Evolutionary conservation across 129 eudicot species (phyloP), one percentile per base, ranked within the genome.

Genomic region (Escallonia herrerae): DNA sequence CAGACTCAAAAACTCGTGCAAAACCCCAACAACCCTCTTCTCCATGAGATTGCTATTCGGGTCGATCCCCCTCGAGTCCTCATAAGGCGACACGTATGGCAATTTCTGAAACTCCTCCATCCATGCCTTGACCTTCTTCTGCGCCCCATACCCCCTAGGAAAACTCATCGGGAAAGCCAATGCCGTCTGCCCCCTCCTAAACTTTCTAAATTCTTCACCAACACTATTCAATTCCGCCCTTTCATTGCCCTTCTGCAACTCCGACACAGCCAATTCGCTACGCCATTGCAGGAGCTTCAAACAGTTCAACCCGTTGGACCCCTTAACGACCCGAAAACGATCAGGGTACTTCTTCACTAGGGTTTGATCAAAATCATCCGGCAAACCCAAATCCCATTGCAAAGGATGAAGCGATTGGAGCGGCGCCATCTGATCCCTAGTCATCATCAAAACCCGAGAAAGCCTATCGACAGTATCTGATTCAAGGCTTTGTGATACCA

Each of bases 51-150:
- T 91, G 37, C 98, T 93, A 33, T 66, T 65, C 1, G 90, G 95
- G 64, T 83, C 84, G 15, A 93, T 83, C 3, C 82, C 64, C 8
- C 82, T 81, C 2, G 87, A 88, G 71, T 91, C 96, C 62, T 87
- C 91, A 72, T 83, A 87, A 6, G 97, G 97, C 0, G 95, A 91
- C 54, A 91, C 70, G 43, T 91, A 91, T 0, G 98, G 96, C 64
- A 91, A 58, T 62, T 85, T 91, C 22, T 88, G 91, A 81, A 91
- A 91, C 79, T 88, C 98, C 15, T 85, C 91, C 98, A 91, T 91
- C 98, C 96, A 91, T 8, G 87, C 83, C 64, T 81, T 91, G 53
- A 91, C 98, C 83, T 88, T 88, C 63, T 81, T 91, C 65, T 88
- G 95, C 3, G 72, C 90, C 5, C 96, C 98, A 67, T 91, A 88